Evolutionary conservation across 306 rosid genomes (phyloP), one percentile per base, ranked within the genome.

Genomic region (Pterocarpus macrocarpus): DNA sequence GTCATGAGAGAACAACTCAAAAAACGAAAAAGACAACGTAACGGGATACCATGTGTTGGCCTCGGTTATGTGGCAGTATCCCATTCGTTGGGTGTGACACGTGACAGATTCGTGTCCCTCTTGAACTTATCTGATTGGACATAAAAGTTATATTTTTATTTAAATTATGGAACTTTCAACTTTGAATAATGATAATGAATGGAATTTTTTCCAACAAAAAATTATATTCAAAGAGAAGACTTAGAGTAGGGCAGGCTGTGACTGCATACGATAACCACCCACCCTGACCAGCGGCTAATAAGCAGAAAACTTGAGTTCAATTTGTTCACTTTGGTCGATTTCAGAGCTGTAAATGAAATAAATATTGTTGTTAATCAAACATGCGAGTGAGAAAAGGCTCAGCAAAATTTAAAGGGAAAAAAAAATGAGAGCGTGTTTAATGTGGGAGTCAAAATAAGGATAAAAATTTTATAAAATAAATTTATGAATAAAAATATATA

Each of bases 181-280:
- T 80, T 70, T 73, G 80, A 82, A 78, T 84, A 57, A 49, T 68
- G 82, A 84, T 87, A 81, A 73, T 45, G 87, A 76, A 50, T 77
- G 75, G 80, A 72, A 53, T 84, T 78, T 82, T 16, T 57, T 52
- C 28, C 5, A 28, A 44, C 64, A 22, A 22, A 22, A 22, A 4
- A 1, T 35, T 56, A 71, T 83, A 86, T 86, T 83, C 80, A 4
- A 44, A 80, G 75, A 39, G 59, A 73, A 85, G 86, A 83, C 81
- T 86, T 85, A 80, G 81, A 86, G 86, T 85, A 56, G 82, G 86
- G 86, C 89, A 85, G 88, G 89, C 73, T 65, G 83, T 6, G 64
- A n/a, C 22, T 64, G 78, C 15, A 35, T 5, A 38, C 75, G 89
- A 84, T 61, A 6, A 3, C 41, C 89, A 85, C 90, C 83, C 28